Evolutionary conservation across 2,329 filamentous ascomycete species (phyloP), one percentile per base, ranked within the genome.

Genomic region (Pyrenophora tritici-repentis): DNA sequence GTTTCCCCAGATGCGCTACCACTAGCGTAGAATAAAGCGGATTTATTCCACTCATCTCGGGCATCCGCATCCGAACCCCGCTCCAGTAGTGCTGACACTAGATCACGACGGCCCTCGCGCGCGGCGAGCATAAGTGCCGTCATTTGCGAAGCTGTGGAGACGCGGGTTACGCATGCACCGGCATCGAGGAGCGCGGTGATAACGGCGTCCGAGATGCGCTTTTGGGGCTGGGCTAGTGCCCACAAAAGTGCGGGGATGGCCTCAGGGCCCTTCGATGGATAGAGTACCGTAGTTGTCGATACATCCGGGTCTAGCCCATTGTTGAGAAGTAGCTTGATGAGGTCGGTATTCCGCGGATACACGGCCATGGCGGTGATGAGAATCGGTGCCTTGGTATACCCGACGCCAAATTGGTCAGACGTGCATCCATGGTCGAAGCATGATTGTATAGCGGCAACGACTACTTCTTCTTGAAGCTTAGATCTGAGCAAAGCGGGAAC

Each of bases 121-220:
- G 87, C 81, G 1, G 85, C 84, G 2, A 86, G 65, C 76, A 85
- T 82, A 6, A 88, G 72, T 0, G 84, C 83, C 4, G 83, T 85
- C 2, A 78, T 77, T 22, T 79, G 79, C 8, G 83, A 84, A 0
- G 75, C 14, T 3, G 73, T 71, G 0, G 83, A 80, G 57, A 82
- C 77, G 20, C 81, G 79, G 62, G 85, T 84, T 53, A 84, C 77
- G 41, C 84, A 85, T 45, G 83, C 84, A 66, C 76, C 76, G 55
- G 77, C 65, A 62, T 76, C 72, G n/a, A 88, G 71, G 16, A 88
- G 73, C 40, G 83, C 68, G 55, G 81, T 76, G 47, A 89, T 81
- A 36, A 87, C 72, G 4, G 75, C 67, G 29, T 81, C 83, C 67
- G 83, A 86, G 42, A 87, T 78, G 53, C 79, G 80, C 67, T 87